Evolutionary conservation across 2,329 filamentous ascomycete species (phyloP), one percentile per base, ranked within the genome.

Genomic region (Hypomyces perniciosus): DNA sequence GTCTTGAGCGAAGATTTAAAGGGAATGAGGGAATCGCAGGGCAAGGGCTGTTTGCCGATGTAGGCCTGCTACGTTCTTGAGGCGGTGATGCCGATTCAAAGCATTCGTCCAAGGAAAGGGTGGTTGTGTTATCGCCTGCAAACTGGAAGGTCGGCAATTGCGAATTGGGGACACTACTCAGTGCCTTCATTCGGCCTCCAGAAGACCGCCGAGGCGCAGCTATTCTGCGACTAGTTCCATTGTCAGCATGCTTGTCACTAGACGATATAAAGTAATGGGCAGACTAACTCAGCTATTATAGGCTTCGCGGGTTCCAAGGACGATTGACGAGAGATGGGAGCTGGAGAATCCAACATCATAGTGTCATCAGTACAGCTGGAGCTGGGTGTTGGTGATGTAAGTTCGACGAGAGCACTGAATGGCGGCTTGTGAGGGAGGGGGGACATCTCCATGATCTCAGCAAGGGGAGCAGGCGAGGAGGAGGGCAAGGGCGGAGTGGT

Each of bases 381-480:
- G 54, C 79, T 77, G 7, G 86, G 86, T 2, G 85, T 86, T 2
- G 90, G 88, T 30, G 88, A 91, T 30, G 82, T 79, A 48, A 89
- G 69, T 57, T 86, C 83, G 56, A 88, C 75, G 58, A 86, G 78
- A 30, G 76, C 68, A 70, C 77, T 70, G 62, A 83, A 90, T 9
- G 86, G 79, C 30, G 79, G 75, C 74, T 96, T 96, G 74, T 96
- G 90, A 54, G 90, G 91, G 38, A 97, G 72, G 37, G 93, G 92
- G 41, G 92, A 96, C 68, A 96, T 84, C 64, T 97, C 91, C 90
- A 97, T 96, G 50, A 83, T 77, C 67, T 96, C 90, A 54, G 81
- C 79, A 49, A 77, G 70, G 34, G 79, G 79, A 50, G 81, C 82
- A 6, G 91, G 90, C 41, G 92, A 95, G 6, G 91, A 96, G 2